Conservation (phyloP, 2,329 filamentous ascomycete species). For the Pseudopyricularia cyperi region DNA sequence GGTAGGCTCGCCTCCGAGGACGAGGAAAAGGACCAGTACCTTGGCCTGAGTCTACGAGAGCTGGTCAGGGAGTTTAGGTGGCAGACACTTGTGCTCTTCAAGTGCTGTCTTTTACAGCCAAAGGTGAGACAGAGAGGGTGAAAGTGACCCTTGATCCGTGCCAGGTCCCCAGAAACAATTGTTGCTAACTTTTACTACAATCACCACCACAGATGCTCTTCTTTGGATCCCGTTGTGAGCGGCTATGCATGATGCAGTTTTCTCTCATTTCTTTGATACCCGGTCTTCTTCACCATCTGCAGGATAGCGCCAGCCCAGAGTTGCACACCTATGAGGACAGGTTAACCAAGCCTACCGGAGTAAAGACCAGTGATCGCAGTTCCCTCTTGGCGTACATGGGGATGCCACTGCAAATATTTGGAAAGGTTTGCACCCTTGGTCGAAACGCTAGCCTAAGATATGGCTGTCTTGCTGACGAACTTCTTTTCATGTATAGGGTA, state of each 20-base stretch:
- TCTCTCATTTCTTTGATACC: conserved; percentile 91
- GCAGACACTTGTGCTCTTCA: conserved; percentile 87
- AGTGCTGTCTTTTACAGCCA: conserved; percentile 84
- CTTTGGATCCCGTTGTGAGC: conserved; percentile 92
- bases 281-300: conserved; percentile 77
- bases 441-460: not conserved
- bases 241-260: conserved; percentile 97
- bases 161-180: no score
- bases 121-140: conserved; percentile 59
- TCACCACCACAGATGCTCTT: conserved; percentile 73
- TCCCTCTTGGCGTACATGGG: conserved; percentile 92
- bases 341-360: conserved; percentile 63
- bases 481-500: conserved; percentile 43
- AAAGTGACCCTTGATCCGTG: no score
- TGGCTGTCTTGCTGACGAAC: conserved; percentile 2
- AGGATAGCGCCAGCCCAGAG: conserved; percentile 91
- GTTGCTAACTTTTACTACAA: not conserved
- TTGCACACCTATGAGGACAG: conserved; percentile 71
- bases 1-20: conserved; percentile 44
- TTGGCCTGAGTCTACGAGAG: conserved; percentile 80
- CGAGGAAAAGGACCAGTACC: conserved; percentile 69
- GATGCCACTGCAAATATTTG: conserved; percentile 85
- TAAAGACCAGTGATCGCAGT: conserved; percentile 81
- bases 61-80: conserved; percentile 89
- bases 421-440: conserved; percentile 47